phyloP scores from a whole-genome alignment of 1,284 basidiomycete genomes.

The Cutaneotrichosporon cutaneum region DNA sequence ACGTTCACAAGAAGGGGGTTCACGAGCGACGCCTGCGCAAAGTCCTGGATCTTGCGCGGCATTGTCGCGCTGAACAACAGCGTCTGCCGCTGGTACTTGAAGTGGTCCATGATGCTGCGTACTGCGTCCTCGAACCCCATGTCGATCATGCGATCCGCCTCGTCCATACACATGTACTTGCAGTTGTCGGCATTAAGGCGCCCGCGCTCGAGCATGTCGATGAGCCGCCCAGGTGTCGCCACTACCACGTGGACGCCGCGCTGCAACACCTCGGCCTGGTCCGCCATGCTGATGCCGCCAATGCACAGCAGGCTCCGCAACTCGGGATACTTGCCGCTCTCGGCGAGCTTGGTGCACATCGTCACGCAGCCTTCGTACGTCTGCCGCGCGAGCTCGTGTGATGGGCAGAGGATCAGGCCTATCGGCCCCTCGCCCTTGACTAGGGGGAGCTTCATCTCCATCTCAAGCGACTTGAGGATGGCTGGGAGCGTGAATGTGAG shows the following conservation, averaged over 20 bases:
- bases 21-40: slow-evolving; percentile 92
- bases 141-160: slow-evolving; percentile 99
- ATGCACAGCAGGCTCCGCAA: slow-evolving; percentile 89
- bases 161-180: slow-evolving; percentile 96
- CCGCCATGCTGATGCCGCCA: slow-evolving; percentile 96
- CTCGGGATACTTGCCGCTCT: slow-evolving; percentile 74
- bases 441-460: slow-evolving; percentile 86
- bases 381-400: slow-evolving; percentile 88
- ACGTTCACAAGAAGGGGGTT: slow-evolving; percentile 94
- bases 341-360: slow-evolving; percentile 80
- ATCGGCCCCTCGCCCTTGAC: slow-evolving; percentile 91
- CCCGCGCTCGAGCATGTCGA: slow-evolving; percentile 75
- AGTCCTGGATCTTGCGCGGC: slow-evolving; percentile 98
- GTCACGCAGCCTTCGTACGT: slow-evolving; percentile 90
- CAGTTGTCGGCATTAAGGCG: slow-evolving; percentile 86
- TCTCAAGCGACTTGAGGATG: slow-evolving; percentile 93
- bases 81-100: slow-evolving; percentile 96
- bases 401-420: slow-evolving; percentile 92
- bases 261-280: slow-evolving; percentile 84
- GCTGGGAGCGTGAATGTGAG: slow-evolving; percentile 87
- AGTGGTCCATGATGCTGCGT: slow-evolving; percentile 96
- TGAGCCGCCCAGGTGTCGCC: slow-evolving; percentile 59
- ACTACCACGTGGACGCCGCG: slow-evolving; percentile 85
- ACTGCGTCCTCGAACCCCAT: slow-evolving; percentile 99
- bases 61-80: slow-evolving; percentile 97